phyloP scores from a whole-genome alignment of 2,329 filamentous ascomycete genomes.

The Periconia macrospinosa region DNA sequence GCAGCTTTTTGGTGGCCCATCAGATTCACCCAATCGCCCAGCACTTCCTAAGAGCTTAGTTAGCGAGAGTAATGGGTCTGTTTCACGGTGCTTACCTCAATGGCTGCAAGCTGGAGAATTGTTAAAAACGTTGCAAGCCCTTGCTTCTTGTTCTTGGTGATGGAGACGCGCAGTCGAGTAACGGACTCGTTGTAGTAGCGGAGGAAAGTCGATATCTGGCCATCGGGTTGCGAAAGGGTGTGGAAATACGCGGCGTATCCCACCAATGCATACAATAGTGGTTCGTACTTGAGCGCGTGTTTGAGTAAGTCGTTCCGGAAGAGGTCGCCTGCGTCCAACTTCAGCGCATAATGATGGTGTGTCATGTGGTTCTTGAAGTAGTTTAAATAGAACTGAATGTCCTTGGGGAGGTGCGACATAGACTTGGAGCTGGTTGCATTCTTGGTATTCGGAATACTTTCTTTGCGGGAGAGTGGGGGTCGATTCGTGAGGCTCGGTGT shows the following conservation, averaged over 20 bases:
- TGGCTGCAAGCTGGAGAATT: conserved; percentile 87
- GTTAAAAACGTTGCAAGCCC: conserved; percentile 77
- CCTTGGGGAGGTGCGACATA: conserved; percentile 54
- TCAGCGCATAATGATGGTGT: conserved; percentile 79
- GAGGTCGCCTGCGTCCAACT: conserved; percentile 71
- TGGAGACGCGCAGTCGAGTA: conserved; percentile 69
- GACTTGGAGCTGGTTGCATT: conserved; percentile 14
- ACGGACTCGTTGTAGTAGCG: conserved; percentile 91
- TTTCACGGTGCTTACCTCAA: conserved; percentile 67
- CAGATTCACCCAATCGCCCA: conserved; percentile 94
- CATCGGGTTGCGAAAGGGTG: conserved; percentile 69
- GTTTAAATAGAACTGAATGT: conserved; percentile 75
- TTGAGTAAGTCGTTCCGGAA: conserved; percentile 71
- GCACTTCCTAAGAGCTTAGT: conserved; percentile 68
- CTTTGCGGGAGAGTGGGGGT: conserved; percentile 36
- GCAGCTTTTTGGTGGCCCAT: conserved; percentile 92
- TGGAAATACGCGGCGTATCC: conserved; percentile 89
- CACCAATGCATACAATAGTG: conserved; percentile 82
- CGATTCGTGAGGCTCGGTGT: conserved; percentile 25
- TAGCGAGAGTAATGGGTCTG: conserved; percentile 2
- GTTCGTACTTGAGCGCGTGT: conserved; percentile 74
- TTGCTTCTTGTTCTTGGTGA: conserved; percentile 72
- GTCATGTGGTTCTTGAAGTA: conserved; percentile 80
- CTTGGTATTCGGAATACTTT: conserved; percentile 31
- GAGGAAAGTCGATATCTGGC: conserved; percentile 78